Percentiles rank a stretch among this genome's conserved stretches.
Evolutionary conservation across 495 filamentous ascomycete species (phyloP).

Genomic region (Podospora didyma): DNA sequence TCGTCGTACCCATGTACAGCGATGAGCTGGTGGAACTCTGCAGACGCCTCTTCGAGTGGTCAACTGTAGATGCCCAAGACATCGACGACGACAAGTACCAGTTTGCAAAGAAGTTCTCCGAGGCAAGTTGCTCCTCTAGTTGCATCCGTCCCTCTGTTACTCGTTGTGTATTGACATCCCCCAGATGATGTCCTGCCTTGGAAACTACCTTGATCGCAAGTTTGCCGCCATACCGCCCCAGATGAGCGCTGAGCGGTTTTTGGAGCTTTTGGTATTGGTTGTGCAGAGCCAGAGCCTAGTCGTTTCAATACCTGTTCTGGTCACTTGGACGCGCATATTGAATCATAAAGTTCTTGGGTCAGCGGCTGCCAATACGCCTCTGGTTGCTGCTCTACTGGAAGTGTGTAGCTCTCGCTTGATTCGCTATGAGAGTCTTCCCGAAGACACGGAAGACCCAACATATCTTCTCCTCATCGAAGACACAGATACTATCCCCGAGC

Average conservation of each 20-base stretch:
- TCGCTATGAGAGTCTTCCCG: conserved; percentile 79
- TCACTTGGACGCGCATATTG: conserved; percentile 80
- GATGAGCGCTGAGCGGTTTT: conserved; percentile 65
- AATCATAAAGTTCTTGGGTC: conserved; percentile 61
- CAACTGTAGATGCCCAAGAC: conserved; percentile 69
- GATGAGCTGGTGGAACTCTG: conserved; percentile 67
- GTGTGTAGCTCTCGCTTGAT: conserved; percentile 72
- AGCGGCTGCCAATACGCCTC: conserved; percentile 57
- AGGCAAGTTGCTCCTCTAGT: conserved; percentile 50
- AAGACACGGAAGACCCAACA: conserved; percentile 74
- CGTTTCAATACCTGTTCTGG: conserved; percentile 88
- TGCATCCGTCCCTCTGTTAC: not conserved
- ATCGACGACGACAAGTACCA: conserved; percentile 89
- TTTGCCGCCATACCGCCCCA: conserved; percentile 52
- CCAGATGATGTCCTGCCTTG: conserved; percentile 79
- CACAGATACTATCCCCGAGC: conserved; percentile 89
- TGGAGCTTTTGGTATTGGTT: conserved; percentile 74
- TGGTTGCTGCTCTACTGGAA: conserved; percentile 73
- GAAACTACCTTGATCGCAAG: conserved; percentile 75
- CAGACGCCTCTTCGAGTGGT: conserved; percentile 76
- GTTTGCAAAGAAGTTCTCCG: conserved; percentile 88
- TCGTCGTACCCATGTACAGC: conserved; percentile 76
- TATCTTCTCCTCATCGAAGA: conserved; percentile 83
- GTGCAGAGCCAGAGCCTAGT: conserved; percentile 82
- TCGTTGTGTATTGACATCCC: conserved; percentile 14